Evolutionary conservation across 2,329 filamentous ascomycete genomes (phyloP).

Genomic region (Davidsoniella virescens): DNA sequence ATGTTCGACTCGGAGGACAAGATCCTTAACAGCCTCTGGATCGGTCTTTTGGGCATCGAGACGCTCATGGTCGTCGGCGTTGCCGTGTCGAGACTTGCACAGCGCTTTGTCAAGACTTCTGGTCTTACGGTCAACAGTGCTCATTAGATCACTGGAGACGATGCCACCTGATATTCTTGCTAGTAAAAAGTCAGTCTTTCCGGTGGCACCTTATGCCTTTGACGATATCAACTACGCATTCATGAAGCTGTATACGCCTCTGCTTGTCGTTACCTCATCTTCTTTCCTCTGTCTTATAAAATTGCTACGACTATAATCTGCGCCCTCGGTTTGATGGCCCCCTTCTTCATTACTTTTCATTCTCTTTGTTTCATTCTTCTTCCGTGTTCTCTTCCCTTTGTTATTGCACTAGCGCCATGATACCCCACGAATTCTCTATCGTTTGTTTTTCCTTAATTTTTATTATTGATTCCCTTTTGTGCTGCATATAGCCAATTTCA

Average conservation of each 20-base stretch:
- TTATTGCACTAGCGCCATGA: neutral
- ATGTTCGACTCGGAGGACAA: slow-evolving; percentile 21
- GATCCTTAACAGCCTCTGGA: slow-evolving; percentile 31
- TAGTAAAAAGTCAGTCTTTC: too few species aligned
- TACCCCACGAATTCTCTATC: neutral
- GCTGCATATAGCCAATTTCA: neutral
- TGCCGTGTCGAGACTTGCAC: slow-evolving; percentile 18
- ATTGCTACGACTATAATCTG: too few species aligned
- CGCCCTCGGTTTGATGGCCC: neutral
- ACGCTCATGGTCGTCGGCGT: slow-evolving; percentile 28
- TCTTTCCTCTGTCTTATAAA: too few species aligned
- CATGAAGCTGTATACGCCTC: too few species aligned
- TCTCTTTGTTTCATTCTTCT: neutral
- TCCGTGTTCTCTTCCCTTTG: neutral
- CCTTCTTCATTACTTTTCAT: neutral
- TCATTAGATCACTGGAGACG: neutral
- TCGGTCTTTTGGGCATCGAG: slow-evolving; percentile 30
- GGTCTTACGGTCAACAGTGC: slow-evolving; percentile 11
- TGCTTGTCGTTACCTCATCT: too few species aligned
- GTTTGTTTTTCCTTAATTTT: neutral
- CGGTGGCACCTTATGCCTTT: neutral
- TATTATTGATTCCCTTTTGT: neutral
- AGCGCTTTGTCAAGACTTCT: slow-evolving; percentile 17
- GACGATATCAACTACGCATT: too few species aligned
- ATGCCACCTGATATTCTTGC: neutral